Evolutionary conservation across 1,284 basidiomycete genomes (phyloP), one percentile per base, ranked within the genome.

Genomic region (Malassezia yamatoensis): DNA sequence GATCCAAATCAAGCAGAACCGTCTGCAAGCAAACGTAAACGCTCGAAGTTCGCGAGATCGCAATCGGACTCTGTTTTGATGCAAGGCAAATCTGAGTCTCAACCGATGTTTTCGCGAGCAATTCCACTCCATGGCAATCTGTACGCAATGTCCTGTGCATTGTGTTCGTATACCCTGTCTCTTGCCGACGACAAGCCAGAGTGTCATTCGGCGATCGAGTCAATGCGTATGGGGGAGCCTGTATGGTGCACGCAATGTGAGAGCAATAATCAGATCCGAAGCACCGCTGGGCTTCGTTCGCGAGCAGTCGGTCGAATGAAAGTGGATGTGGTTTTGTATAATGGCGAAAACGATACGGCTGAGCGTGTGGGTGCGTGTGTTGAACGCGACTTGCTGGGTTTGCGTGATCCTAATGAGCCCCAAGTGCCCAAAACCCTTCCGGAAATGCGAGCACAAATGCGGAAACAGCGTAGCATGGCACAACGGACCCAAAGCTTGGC

Each of bases 101-200:
- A 45, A 44, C 63, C 74, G 18, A 66, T 69, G 60, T 68, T 78
- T 40, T 81, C 89, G 29, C 82, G 87, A 51, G 88, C 86, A 63
- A 88, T 96, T 40, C 90, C 90, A 5, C 80, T 96, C 0, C 90
- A 96, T 68, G 90, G 90, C 51, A 87, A 86, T 2, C 80, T 96
- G 8, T 81, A 85, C 67, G 79, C 79, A 5, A 78, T 94, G 65
- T 84, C 88, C 61, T 96, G 90, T 72, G 81, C 84, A 53, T 81
- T 84, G 40, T 94, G 90, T 77, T 83, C 81, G 29, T 81, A 84
- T 71, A 82, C 65, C 51, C 44, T 72, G 29, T 45, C 46, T 15
- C 59, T 70, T 0, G 62, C 60, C 1, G 58, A 61, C 15, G 62
- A 59, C 36, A 45, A n/a, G 21, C 24, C 13, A 11, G 50, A 60